phyloP scores from a whole-genome alignment of 2,329 filamentous ascomycete genomes.

The Alternaria burnsii region DNA sequence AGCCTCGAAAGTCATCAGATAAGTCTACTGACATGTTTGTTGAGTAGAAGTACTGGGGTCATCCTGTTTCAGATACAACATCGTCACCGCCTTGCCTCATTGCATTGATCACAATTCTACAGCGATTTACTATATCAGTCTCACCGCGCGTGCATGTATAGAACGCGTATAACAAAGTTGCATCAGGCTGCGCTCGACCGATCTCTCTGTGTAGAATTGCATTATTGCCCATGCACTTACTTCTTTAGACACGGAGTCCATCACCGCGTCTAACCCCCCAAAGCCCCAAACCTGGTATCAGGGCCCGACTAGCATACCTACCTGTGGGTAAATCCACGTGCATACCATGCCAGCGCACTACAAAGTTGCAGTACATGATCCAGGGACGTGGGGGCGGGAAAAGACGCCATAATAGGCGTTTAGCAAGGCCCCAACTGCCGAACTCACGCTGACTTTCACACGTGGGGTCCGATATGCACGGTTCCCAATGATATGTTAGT shows the following conservation, averaged over 20 bases:
- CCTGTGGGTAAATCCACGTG: background rate
- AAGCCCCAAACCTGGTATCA: background rate
- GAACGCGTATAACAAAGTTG: background rate
- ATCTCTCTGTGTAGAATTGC: background rate
- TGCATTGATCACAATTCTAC: background rate
- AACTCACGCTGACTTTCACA: background rate
- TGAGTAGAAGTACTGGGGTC: background rate
- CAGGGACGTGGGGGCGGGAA: background rate
- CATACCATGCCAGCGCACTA: background rate
- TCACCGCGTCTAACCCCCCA: background rate
- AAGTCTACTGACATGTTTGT: background rate
- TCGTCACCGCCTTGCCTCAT: background rate
- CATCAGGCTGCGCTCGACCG: background rate
- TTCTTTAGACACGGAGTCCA: too few relatives aligned
- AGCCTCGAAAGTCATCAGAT: constrained; percentile 25
- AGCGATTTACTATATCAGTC: background rate
- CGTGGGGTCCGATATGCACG: background rate
- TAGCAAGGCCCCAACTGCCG: background rate
- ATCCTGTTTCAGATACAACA: background rate
- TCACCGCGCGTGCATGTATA: background rate
- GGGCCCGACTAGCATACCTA: background rate
- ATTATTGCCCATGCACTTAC: background rate
- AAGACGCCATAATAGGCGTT: background rate
- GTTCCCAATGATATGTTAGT: background rate
- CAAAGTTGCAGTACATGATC: background rate